These are phyloP conservation scores for Didymella segeticola DNA, from an alignment of 2,329 filamentous ascomycete genomes.

Conservation along the genomic window DNA sequence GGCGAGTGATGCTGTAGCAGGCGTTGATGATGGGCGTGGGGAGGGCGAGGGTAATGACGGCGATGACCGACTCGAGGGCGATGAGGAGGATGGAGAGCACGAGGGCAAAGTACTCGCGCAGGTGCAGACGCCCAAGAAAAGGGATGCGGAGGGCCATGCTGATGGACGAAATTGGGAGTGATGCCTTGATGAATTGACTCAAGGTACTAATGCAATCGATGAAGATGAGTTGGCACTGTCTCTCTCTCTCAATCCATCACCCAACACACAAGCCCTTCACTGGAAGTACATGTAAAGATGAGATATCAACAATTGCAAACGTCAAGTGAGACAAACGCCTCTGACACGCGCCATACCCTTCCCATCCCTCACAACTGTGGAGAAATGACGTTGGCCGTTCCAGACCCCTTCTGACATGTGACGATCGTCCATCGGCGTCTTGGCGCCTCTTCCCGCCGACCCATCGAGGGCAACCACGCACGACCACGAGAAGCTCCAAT, in stretches of 20 bases:
- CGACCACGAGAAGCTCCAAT: background rate
- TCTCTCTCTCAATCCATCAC: background rate
- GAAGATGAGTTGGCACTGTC: no score
- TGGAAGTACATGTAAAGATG: no score
- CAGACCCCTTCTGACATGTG: slow-evolving; percentile 29
- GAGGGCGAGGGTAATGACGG: slow-evolving; percentile 85
- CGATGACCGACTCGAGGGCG: slow-evolving; percentile 79
- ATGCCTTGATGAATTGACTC: background rate
- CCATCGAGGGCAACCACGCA: no score
- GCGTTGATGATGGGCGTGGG: slow-evolving; percentile 82
- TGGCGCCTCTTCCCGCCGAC: slow-evolving; percentile 17
- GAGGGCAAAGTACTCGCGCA: slow-evolving; percentile 85
- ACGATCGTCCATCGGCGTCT: slow-evolving; percentile 20
- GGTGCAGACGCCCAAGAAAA: slow-evolving; percentile 65
- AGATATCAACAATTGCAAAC: background rate
- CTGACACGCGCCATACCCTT: slow-evolving; percentile 2
- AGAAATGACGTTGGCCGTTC: slow-evolving; percentile 22
- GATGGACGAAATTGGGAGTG: background rate
- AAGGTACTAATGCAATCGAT: no score
- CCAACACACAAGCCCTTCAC: background rate
- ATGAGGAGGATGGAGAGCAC: slow-evolving; percentile 84
- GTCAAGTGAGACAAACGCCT: background rate
- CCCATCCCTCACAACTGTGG: slow-evolving; percentile 2
- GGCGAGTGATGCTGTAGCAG: slow-evolving; percentile 81
- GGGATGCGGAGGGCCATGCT: slow-evolving; percentile 61